Base-by-base conservation (phyloP, 176 grass and related monocot species). In the Cenchrus fungigraminus region DNA sequence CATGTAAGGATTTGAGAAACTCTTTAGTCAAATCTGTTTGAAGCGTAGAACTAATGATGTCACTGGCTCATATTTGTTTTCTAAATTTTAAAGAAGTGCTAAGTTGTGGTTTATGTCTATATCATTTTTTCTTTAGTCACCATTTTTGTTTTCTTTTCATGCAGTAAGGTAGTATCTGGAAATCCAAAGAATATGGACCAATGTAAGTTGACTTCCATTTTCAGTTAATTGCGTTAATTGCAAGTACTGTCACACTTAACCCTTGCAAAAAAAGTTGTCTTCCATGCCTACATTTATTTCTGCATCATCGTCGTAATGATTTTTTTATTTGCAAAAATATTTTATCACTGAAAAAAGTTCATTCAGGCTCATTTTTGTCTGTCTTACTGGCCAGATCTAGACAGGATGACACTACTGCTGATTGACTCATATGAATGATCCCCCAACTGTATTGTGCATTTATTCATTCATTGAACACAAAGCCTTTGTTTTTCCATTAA, bases 151-250 rank as follows among this genome's bases (percentile, higher is more conserved):
- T 83, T 83, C 43, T 83, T 78, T 63, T 88, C 20, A 51, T 88
- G 73, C 73, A 88, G 86, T 74, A 83, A 83, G 55, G 73, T 78
- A 78, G 29, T 76, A 71, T 83, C 86, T 71, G 80, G 73, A 71
- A 81, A 63, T 76, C 60, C 86, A 70, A 83, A 64, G 64, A 83
- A 54, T 16, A 42, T 22, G 55, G 65, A 71, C 37, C 79, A 88
- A 52, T 78, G 86, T 88, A 77, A 83, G 73, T 64, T 42, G 13
- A 28, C 29, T 71, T 71, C 13, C 34, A 47, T 34, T 68, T 82
- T 68, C 25, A 59, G 49, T 44, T 86, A 46, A 77, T 10, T 58
- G 8, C 16, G 49, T 44, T 86, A 46, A 77, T 10, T 58, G 8
- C 16, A 44, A 25, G 37, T 64, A 45, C 67, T 71, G 9, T 62